Base-by-base conservation (phyloP, 805 yeast genomes). In the baker's yeast (Saccharomyces cerevisiae) region DNA sequence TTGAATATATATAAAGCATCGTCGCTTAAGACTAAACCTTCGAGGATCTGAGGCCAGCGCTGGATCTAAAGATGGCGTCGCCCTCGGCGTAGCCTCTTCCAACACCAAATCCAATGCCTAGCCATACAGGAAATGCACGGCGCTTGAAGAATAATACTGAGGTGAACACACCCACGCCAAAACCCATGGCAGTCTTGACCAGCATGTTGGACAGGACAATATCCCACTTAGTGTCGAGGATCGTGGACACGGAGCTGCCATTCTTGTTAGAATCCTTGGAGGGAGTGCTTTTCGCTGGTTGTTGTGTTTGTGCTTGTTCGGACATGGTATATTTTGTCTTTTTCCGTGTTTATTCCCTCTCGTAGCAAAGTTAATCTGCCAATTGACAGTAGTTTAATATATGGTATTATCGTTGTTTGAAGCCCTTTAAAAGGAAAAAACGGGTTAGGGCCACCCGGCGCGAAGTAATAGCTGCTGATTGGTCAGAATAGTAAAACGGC, bases 71-170 rank as follows among this genome's bases (percentile, higher is more conserved):
- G 54, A 91, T 87, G 57, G 97, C 95, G 69, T 94, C 98, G 57
- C 98, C 99, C 76, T 94, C 99, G 57, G 98, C 84, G 74, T 90
- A 94, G 53, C 97, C 97, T 77, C 97, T 86, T 61, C 99, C 99
- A 58, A 91, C 80, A 61, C 99, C 99, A 66, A 94, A 92, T 41
- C 99, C 99, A 60, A 90, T 75, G 61, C 99, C 99, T 58, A 92
- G 74, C 96, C 97, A 91, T 47, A 92, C 98, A 53, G 99, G 99
- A 83, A 90, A 94, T 9, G 96, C 80, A 74, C 98, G 84, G 79
- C 98, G 88, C 72, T 80, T 89, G 79, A 94, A 94, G 55, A 94
- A 74, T 56, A 94, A 73, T 47, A 91, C 95, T 8, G 97, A 89
- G 48, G 95, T 87, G 55, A 92, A 80, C 32, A 94, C 96, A 74